Percentiles rank a stretch among this genome's conserved stretches.
Conservation (phyloP, 2,329 filamentous ascomycete species). For the Moelleriella libera region DNA sequence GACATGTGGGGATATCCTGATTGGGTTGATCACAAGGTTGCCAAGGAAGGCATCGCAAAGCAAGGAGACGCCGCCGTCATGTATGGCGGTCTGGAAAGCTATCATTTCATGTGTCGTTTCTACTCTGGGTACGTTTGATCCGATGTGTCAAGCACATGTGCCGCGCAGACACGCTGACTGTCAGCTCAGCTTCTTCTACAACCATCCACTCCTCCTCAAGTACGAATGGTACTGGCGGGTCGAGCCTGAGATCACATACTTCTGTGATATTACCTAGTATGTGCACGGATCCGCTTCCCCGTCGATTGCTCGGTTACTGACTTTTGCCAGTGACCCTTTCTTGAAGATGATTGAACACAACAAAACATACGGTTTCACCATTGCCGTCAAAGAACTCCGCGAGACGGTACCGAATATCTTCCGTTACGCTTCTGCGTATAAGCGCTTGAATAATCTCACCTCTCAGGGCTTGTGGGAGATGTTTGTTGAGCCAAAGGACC, state of each 20-base stretch:
- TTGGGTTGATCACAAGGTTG: constrained; percentile 88
- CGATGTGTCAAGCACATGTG: neutral
- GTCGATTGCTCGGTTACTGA: neutral
- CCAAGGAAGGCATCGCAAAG: constrained; percentile 89
- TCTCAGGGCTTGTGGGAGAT: constrained; percentile 97
- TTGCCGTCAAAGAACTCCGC: constrained; percentile 93
- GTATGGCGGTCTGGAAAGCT: constrained; percentile 98
- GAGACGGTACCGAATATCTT: constrained; percentile 98
- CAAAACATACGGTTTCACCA: constrained; percentile 98
- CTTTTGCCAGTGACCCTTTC: constrained; percentile 55
- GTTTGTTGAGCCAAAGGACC: constrained; percentile 72
- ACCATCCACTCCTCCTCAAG: constrained; percentile 84
- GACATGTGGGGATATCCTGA: constrained; percentile 95
- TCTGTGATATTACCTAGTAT: constrained; percentile 98
- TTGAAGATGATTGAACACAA: constrained; percentile 85
- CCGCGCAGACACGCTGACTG: constrained; percentile 2
- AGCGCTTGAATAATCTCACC: constrained; percentile 76
- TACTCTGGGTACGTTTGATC: constrained; percentile 68
- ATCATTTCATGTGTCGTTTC: constrained; percentile 98
- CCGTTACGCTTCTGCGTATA: constrained; percentile 96
- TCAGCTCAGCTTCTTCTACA: constrained; percentile 76
- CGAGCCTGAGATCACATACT: constrained; percentile 99
- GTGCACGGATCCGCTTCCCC: constrained; percentile 1
- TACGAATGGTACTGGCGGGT: constrained; percentile 99
- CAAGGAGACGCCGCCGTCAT: constrained; percentile 96